A percentile compares a stretch with the other conserved stretches of the same genome.
Evolutionary conservation across 164 flowering plant species (phyloP).

Genomic region (Stephania cephalantha): DNA sequence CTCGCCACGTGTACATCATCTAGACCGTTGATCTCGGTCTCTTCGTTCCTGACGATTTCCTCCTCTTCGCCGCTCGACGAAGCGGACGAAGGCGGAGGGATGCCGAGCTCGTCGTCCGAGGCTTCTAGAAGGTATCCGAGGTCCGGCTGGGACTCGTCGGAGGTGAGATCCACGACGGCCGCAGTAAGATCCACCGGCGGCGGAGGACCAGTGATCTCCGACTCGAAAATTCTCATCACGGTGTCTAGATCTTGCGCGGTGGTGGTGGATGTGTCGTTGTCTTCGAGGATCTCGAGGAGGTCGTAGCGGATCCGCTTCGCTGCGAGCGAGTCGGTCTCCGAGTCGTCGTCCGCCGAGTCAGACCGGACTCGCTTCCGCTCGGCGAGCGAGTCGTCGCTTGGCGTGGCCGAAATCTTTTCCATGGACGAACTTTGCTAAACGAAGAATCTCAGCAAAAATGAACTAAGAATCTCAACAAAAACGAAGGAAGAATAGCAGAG

Average conservation of each 20-base stretch:
- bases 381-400: not conserved
- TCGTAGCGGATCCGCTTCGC: constrained; percentile 48
- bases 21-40: constrained; percentile 1
- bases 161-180: constrained; percentile 6
- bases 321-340: constrained; percentile 29
- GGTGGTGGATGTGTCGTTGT: constrained; percentile 26
- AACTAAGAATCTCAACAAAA: constrained; percentile 5
- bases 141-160: constrained; percentile 38
- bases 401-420: not conserved
- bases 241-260: constrained; percentile 42
- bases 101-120: constrained; percentile 76
- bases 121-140: constrained; percentile 65
- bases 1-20: constrained; percentile 6
- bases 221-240: constrained; percentile 55
- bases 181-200: not conserved
- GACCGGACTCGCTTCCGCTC: constrained; percentile 31
- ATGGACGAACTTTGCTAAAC: not conserved
- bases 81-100: constrained; percentile 44
- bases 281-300: constrained; percentile 44
- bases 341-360: constrained; percentile 28
- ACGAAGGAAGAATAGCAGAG: not conserved
- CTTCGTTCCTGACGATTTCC: not conserved
- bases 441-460: not conserved
- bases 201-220: constrained; percentile 30
- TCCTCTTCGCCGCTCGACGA: constrained; percentile 2